Conservation (phyloP, 176 grass and related monocot species). For the Oryza longistaminata region DNA sequence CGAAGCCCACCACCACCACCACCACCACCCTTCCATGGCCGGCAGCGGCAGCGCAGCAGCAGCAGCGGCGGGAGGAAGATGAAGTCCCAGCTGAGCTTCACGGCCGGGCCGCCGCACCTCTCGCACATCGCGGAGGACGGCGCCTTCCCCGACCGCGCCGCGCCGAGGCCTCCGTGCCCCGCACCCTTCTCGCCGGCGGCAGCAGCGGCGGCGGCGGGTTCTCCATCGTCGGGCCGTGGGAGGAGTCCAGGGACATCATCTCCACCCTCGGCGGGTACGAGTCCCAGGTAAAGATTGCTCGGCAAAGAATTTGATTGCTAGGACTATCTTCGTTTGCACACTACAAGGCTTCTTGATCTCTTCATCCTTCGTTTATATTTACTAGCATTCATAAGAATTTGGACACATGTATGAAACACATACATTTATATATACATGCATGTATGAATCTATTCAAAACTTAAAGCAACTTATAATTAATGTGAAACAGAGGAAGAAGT, state of each 20-base stretch:
- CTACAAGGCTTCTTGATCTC: too few relatives aligned
- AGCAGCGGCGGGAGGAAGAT: slow-evolving; percentile 43
- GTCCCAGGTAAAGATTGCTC: slow-evolving; percentile 56
- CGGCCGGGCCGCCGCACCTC: slow-evolving; percentile 29
- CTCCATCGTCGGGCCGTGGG: slow-evolving; percentile 72
- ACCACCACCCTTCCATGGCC: slow-evolving; percentile 17
- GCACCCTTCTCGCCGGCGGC: slow-evolving; percentile 40
- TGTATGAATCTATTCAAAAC: too few relatives aligned
- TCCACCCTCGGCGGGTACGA: slow-evolving; percentile 56
- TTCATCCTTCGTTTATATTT: too few relatives aligned
- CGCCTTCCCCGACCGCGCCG: slow-evolving; percentile 48
- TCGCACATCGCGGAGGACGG: slow-evolving; percentile 75
- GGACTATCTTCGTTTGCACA: too few relatives aligned
- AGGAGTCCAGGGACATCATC: slow-evolving; percentile 60
- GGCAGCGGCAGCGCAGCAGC: not conserved
- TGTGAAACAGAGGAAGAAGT: too few relatives aligned
- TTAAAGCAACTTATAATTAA: too few relatives aligned
- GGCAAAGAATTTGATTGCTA: too few relatives aligned
- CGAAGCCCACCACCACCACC: slow-evolving; percentile 19
- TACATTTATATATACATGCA: too few relatives aligned
- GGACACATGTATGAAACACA: too few relatives aligned
- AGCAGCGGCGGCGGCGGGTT: slow-evolving; percentile 52
- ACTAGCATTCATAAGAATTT: too few relatives aligned
- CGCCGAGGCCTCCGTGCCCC: slow-evolving; percentile 22
- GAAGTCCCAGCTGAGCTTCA: slow-evolving; percentile 73